These are phyloP conservation scores for Hypoxylon cercidicola DNA, from an alignment of 495 filamentous ascomycete genomes.

Conservation along the genomic window DNA sequence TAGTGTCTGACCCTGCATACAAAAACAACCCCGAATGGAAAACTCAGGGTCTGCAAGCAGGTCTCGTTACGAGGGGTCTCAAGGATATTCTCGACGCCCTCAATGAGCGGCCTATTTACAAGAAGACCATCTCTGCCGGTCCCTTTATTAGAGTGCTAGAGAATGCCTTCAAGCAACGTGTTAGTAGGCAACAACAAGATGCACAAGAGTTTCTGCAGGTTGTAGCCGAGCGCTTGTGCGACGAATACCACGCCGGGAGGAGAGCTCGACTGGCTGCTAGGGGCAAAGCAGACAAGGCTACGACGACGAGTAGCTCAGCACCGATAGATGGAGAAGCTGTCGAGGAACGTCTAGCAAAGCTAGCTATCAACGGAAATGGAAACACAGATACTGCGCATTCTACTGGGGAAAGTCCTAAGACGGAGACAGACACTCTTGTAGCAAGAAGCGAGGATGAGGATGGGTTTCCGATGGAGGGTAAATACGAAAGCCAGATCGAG, in stretches of 20 bases:
- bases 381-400: conserved; percentile 17
- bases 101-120: conserved; percentile 93
- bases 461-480: conserved; percentile 87
- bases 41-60: conserved; percentile 77
- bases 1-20: conserved; percentile 51
- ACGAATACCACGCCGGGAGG: conserved; percentile 89
- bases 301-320: conserved; percentile 11
- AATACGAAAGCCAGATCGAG: conserved; percentile 89
- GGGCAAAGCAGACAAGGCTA: conserved; percentile 18
- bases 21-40: conserved; percentile 70
- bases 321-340: conserved; percentile 38
- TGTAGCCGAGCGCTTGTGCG: conserved; percentile 87
- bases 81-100: conserved; percentile 93
- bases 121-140: conserved; percentile 89
- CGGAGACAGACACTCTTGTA: conserved; percentile 27
- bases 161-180: conserved; percentile 83
- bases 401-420: conserved; percentile 28
- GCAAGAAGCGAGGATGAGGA: conserved; percentile 60
- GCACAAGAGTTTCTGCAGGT: conserved; percentile 98
- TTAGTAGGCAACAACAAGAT: conserved; percentile 95
- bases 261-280: conserved; percentile 67
- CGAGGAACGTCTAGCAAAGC: conserved; percentile 35
- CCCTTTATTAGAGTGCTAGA: conserved; percentile 84
- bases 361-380: conserved; percentile 27
- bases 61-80: conserved; percentile 84